Base-by-base conservation (phyloP, 75 land plant genomes). In the Sequoiadendron giganteum region DNA sequence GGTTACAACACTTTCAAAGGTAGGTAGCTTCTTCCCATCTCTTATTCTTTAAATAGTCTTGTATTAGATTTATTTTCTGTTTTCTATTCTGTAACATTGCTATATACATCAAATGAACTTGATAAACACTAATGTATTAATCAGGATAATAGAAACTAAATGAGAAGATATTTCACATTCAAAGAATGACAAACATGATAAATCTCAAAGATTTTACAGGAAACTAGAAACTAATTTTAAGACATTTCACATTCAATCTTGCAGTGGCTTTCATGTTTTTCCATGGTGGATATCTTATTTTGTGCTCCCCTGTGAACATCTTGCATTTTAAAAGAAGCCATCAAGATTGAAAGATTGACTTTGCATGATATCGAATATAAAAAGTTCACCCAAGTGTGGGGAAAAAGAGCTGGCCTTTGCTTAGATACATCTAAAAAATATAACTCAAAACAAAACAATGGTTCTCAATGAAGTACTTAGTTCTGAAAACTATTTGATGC, bases 1-100 rank as follows among this genome's bases (percentile, higher is more conserved):
- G 92, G 96, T 98, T 77, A 91, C 98, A 79, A 98, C 99, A 21
- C 89, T 98, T 13, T 83, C 96, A 48, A 96, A 96, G 98, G 99
- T 97, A 75, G 38, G 70, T 34, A 30, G 38, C 38, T 3, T 75
- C 77, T 75, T 11, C 77, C 28, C 7, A 21, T 7, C 30, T 25
- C 70, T 65, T 8, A 65, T 65, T 65, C 68, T 25, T 65, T 25
- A 65, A 65, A 65, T 65, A 25, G 70, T 65, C 70, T 7, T 65
- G n/a, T 65, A 65, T 65, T 65, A 65, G 70, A 75, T 85, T 38
- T 45, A 81, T 28, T 45, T 83, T 28, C 28, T 39, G 13, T 14
- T 21, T 73, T 87, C 85, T 39, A 75, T 75, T 75, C 38, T 11
- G 39, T 34, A 34, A 75, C 3, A 32, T 75, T 75, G 65, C 11